Base-by-base conservation (phyloP, 2,329 filamentous ascomycete genomes). In the Fusarium irregulare region DNA sequence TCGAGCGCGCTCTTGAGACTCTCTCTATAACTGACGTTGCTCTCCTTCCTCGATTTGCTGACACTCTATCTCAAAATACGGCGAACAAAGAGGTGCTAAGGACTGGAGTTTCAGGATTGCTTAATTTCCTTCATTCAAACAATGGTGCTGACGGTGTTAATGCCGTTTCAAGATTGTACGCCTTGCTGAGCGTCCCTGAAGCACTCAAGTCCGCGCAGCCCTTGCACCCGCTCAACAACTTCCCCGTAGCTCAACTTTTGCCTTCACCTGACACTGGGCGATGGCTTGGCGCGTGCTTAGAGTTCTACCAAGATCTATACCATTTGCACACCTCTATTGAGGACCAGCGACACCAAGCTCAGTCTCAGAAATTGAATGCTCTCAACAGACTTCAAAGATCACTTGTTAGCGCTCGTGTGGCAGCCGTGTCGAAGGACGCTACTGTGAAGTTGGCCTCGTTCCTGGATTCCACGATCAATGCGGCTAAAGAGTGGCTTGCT, bases 371-470 rank as follows among this genome's bases (percentile, higher is more conserved):
- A 53, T 78, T 89, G 7, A 86, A 86, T 9, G 81, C 82, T 3
- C 78, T 91, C 68, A 90, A 85, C 65, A 84, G 89, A 10, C 80
- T 91, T 10, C 88, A 91, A 75, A 83, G 89, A 61, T 90, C 89
- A 3, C 80, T 84, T 40, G 81, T 89, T 7, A 84, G 84, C 23
- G 82, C 83, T 49, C 83, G 84, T 18, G 84, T 89, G 20, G 83
- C 87, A 14, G 83, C 84, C 10, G 85, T 89, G 7, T 83, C 85
- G 1, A 89, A 87, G 66, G 89, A 91, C 70, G 87, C 88, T 1
- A 91, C 89, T 3, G 83, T 85, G 7, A 82, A 83, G 56, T 80
- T 88, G 9, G 83, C 82, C 2, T 77, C 78, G 3, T 91, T 91
- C 66, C 77, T 91, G 7, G 73, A 76, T 3, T 81, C 79, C 2